phyloP scores from a whole-genome alignment of 805 yeast genomes.

The Yarrowia phangngaensis region DNA sequence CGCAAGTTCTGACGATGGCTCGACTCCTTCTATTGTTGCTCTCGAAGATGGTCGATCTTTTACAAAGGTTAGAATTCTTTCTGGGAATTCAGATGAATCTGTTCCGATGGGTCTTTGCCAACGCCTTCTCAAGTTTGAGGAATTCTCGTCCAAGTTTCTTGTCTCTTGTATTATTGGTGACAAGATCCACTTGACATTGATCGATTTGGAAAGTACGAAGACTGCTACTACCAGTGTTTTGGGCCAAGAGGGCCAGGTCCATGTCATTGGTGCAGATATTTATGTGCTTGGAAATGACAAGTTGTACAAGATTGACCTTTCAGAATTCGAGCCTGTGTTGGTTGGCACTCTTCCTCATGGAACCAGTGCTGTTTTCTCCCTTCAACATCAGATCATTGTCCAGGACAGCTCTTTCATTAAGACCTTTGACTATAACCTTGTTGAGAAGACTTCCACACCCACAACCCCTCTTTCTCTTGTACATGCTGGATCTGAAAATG shows the following conservation, averaged over 20 bases:
- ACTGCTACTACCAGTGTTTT: conserved; percentile 9
- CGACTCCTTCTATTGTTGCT: conserved; percentile 7
- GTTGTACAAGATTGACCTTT: conserved; percentile 22
- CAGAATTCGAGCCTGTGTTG: conserved; percentile 15
- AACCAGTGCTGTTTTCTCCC: conserved; percentile 1
- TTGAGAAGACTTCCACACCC: conserved; percentile 3
- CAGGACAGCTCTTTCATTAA: conserved; percentile 6
- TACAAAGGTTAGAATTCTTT: conserved; percentile 8
- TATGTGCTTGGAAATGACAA: conserved; percentile 19
- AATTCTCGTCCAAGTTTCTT: conserved; percentile 18
- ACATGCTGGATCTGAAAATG: background rate
- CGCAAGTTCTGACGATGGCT: conserved; percentile 1
- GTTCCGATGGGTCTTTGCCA: conserved; percentile 19
- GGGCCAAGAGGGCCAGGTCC: conserved; percentile 25
- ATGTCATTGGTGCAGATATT: conserved; percentile 4
- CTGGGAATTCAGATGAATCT: conserved; percentile 4
- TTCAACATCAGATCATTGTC: conserved; percentile 8
- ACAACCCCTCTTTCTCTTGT: background rate
- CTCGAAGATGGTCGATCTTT: conserved; percentile 20
- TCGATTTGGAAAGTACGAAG: conserved; percentile 8
- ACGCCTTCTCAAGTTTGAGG: conserved; percentile 11
- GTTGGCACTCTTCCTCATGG: conserved; percentile 2
- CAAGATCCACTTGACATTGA: conserved; percentile 16
- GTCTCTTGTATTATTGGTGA: conserved; percentile 16
- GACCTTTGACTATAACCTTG: conserved; percentile 2